Evolutionary conservation across 2,329 filamentous ascomycete genomes (phyloP).

Genomic region (Ophiostoma pallidulum): DNA sequence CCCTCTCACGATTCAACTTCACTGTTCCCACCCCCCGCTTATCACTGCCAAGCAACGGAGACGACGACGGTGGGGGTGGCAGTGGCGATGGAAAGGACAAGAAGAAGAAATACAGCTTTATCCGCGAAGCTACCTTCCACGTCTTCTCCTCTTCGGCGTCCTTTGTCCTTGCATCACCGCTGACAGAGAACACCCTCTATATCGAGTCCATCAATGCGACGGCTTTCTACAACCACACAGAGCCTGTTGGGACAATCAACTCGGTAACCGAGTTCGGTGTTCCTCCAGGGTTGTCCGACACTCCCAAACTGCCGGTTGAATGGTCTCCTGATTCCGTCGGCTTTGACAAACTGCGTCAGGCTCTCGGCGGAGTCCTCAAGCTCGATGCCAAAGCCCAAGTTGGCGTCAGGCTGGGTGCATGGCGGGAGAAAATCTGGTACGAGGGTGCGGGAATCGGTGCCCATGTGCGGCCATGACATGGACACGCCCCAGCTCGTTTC

Average conservation of each 20-base stretch:
- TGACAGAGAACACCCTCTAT: conserved; percentile 61
- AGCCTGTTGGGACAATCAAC: conserved; percentile 67
- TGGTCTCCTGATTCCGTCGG: conserved; percentile 72
- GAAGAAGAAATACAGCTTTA: conserved; percentile 45
- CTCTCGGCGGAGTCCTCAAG: conserved; percentile 69
- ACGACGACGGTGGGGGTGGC: conserved; percentile 30
- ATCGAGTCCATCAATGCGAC: conserved; percentile 76
- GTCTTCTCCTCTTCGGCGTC: conserved; percentile 76
- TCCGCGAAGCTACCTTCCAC: conserved; percentile 79
- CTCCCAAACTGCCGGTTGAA: conserved; percentile 70
- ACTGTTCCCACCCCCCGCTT: conserved; percentile 64
- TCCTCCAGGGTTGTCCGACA: conserved; percentile 61
- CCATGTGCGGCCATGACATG: conserved; percentile 43
- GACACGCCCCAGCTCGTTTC: too few relatives aligned
- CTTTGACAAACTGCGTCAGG: conserved; percentile 70
- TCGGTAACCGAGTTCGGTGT: conserved; percentile 68
- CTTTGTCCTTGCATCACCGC: conserved; percentile 73
- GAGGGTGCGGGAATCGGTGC: conserved; percentile 61
- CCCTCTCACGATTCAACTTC: conserved; percentile 62
- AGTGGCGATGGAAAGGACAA: conserved; percentile 27
- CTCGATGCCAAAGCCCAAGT: conserved; percentile 71
- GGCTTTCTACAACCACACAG: conserved; percentile 72
- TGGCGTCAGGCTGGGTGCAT: conserved; percentile 63
- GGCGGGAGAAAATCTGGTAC: conserved; percentile 65
- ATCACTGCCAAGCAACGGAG: conserved; percentile 18